Percentiles rank a stretch among this genome's conserved stretches.
Conservation (phyloP, 495 filamentous ascomycete genomes). For the Hyaloscypha variabilis region DNA sequence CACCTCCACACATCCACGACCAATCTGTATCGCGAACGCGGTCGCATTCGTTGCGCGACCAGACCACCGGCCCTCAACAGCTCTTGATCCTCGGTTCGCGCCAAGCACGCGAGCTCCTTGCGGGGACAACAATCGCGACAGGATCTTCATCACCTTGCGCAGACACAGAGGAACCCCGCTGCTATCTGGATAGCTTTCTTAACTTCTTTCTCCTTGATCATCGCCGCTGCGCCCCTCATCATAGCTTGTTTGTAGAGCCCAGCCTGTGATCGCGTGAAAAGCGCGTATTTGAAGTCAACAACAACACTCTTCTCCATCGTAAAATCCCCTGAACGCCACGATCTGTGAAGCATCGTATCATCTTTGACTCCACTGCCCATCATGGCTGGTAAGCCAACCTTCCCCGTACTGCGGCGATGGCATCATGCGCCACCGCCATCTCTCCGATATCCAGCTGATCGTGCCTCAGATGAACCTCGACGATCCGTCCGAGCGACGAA, state of each 20-base stretch:
- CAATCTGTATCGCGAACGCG: not conserved
- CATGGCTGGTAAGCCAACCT: conserved; percentile 35
- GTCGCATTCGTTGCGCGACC: not conserved
- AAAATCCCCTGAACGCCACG: conserved; percentile 23
- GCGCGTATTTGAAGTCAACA: conserved; percentile 30
- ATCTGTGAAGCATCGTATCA: conserved; percentile 28
- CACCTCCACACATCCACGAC: not conserved
- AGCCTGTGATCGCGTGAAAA: conserved; percentile 32
- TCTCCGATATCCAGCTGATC: conserved; percentile 12
- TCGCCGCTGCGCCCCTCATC: conserved; percentile 8
- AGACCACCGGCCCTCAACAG: not conserved
- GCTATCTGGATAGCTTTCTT: conserved; percentile 29
- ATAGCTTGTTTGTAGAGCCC: conserved; percentile 35
- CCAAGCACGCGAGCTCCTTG: conserved; percentile 18
- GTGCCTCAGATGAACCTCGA: conserved; percentile 75
- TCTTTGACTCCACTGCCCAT: conserved; percentile 14
- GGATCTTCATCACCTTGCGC: conserved; percentile 6
- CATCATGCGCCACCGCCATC: not conserved
- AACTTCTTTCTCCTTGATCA: conserved; percentile 16
- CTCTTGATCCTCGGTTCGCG: not conserved
- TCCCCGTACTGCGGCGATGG: not conserved
- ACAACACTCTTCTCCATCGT: conserved; percentile 26
- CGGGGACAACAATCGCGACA: conserved; percentile 15
- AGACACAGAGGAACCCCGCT: conserved; percentile 10
- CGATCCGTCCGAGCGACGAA: conserved; percentile 95